These are phyloP conservation scores for Ganoderma boninense DNA, from an alignment of 1,284 basidiomycete genomes.

Conservation along the genomic window DNA sequence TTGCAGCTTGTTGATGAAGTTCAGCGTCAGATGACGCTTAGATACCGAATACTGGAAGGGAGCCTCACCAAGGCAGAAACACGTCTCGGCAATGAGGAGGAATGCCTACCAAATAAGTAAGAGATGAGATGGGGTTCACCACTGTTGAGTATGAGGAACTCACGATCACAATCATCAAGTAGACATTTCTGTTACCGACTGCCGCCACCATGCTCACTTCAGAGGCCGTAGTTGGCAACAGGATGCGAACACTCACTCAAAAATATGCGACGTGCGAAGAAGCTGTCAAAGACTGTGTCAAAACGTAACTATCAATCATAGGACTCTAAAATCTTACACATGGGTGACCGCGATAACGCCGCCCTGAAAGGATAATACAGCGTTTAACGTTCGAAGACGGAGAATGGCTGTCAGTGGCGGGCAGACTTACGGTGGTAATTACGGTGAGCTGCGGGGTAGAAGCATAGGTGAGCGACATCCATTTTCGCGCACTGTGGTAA, in stretches of 20 bases:
- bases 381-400: not conserved
- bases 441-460: not conserved
- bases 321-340: too few species aligned
- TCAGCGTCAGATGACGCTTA: not conserved
- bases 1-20: not conserved
- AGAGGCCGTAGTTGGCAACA: too few species aligned
- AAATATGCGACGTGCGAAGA: not conserved
- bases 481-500: not conserved
- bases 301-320: too few species aligned
- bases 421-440: not conserved
- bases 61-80: slow-evolving; percentile 19
- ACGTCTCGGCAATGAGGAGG: not conserved
- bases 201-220: not conserved
- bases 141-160: too few species aligned
- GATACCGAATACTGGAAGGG: too few species aligned
- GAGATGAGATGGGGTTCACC: too few species aligned
- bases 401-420: not conserved
- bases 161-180: slow-evolving; percentile 10
- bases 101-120: not conserved
- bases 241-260: not conserved
- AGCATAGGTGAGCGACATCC: not conserved
- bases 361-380: not conserved
- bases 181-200: slow-evolving; percentile 1
- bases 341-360: not conserved
- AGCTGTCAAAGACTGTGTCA: not conserved